Evolutionary conservation across 257 asterid genomes (phyloP).

Genomic region (Nyctanthes arbortristis): DNA sequence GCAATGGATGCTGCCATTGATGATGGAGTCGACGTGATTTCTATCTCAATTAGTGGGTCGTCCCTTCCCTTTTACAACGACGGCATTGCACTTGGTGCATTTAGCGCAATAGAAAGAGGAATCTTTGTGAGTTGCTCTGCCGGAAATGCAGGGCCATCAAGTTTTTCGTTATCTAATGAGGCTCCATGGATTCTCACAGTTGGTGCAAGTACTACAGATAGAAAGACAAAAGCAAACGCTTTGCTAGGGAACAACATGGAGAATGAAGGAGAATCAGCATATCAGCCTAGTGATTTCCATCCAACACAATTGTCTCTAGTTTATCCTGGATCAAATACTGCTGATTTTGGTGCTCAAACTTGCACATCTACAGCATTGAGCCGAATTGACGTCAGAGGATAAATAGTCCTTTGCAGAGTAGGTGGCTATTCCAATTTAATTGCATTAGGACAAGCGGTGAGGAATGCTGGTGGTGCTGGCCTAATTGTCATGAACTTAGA

Average conservation of each 20-base stretch:
- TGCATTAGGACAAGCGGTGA: constrained; percentile 3
- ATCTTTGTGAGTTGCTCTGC: constrained; percentile 33
- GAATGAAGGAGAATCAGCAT: constrained; percentile 29
- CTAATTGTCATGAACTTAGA: constrained; percentile 34
- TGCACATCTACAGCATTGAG: neutral
- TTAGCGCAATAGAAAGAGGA: constrained; percentile 29
- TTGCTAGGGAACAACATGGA: constrained; percentile 29
- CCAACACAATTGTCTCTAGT: constrained; percentile 18
- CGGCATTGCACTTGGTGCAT: constrained; percentile 28
- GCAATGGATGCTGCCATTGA: constrained; percentile 50
- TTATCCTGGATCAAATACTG: no score
- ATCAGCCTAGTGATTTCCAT: constrained; percentile 28
- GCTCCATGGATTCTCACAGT: constrained; percentile 48
- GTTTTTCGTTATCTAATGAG: no score
- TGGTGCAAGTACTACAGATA: constrained; percentile 37
- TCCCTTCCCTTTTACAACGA: neutral
- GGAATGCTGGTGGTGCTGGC: constrained; percentile 24
- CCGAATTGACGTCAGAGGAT: constrained; percentile 20
- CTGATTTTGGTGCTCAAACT: no score
- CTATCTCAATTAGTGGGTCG: constrained; percentile 31
- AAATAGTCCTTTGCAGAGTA: no score
- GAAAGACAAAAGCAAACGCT: constrained; percentile 29
- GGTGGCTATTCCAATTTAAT: neutral
- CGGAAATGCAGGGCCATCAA: constrained; percentile 37
- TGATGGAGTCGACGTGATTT: constrained; percentile 37